phyloP scores from a whole-genome alignment of 768 basidiomycete genomes.

The Plicaturopsis crispa region DNA sequence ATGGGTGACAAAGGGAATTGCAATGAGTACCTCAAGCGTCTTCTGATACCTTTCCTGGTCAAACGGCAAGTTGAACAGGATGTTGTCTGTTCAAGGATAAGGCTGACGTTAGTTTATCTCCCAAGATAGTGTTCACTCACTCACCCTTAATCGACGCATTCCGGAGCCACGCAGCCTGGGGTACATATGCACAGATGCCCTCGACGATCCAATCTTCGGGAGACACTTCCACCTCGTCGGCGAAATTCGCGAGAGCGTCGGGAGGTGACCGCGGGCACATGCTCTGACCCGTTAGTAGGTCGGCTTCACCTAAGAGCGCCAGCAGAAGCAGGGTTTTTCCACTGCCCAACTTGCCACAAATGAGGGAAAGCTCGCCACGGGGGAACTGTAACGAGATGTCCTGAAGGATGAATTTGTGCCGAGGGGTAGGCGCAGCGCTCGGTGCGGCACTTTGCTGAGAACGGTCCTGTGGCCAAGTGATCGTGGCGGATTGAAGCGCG shows the following conservation, averaged over 20 bases:
- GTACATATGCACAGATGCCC: conserved; percentile 83
- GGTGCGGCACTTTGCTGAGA: conserved; percentile 35
- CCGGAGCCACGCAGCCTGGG: conserved; percentile 68
- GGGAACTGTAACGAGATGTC: conserved; percentile 78
- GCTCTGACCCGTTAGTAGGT: conserved; percentile 74
- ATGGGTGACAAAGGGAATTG: conserved; percentile 28
- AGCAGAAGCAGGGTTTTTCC: conserved; percentile 85
- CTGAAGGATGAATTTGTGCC: conserved; percentile 71
- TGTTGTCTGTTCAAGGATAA: conserved; percentile 53
- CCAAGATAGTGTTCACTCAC: background rate
- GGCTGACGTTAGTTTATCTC: no score
- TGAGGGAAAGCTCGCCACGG: conserved; percentile 65
- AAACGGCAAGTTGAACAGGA: conserved; percentile 73
- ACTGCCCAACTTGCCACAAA: conserved; percentile 86
- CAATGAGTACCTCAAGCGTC: conserved; percentile 44
- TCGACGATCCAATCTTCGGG: conserved; percentile 70
- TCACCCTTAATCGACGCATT: conserved; percentile 58
- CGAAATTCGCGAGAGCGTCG: conserved; percentile 61
- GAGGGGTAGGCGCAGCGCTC: conserved; percentile 64
- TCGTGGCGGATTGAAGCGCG: conserved; percentile 75
- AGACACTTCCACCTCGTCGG: conserved; percentile 23
- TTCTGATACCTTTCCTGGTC: conserved; percentile 66
- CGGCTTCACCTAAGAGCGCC: conserved; percentile 85
- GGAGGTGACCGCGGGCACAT: conserved; percentile 81
- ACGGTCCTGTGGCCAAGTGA: conserved; percentile 87